A percentile compares a stretch with the other conserved stretches of the same genome.
Conservation (phyloP, 2,329 filamentous ascomycete genomes). For the Arthrobotrys sphaeroides region DNA sequence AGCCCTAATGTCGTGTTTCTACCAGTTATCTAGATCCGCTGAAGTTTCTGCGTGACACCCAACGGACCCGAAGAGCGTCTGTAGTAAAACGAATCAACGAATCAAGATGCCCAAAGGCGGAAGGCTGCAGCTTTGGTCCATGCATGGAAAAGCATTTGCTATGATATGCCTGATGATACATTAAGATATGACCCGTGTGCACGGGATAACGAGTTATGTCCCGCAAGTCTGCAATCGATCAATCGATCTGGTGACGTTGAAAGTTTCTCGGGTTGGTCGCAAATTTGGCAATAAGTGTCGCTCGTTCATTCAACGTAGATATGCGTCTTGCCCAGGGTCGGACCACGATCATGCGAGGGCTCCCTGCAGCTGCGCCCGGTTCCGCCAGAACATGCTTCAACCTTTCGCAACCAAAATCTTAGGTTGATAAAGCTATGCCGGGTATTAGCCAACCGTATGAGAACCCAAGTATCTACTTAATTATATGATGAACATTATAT, state of each 20-base stretch:
- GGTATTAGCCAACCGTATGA: neutral
- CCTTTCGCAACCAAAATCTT: too few relatives aligned
- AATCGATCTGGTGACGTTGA: neutral
- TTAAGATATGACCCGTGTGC: neutral
- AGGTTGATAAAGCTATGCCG: too few relatives aligned
- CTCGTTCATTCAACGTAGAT: too few relatives aligned
- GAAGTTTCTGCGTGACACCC: neutral
- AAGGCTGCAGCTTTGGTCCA: neutral
- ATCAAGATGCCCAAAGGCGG: neutral
- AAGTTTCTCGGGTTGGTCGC: neutral
- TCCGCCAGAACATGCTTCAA: too few relatives aligned
- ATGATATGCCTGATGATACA: neutral
- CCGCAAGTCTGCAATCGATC: too few relatives aligned
- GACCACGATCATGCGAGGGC: too few relatives aligned
- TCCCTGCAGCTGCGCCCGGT: too few relatives aligned
- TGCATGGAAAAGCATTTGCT: slow-evolving; percentile 15
- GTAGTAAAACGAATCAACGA: neutral
- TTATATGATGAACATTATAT: too few relatives aligned
- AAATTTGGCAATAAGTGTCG: too few relatives aligned
- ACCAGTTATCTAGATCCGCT: neutral
- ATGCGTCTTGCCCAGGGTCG: too few relatives aligned
- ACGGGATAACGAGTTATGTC: neutral
- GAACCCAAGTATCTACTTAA: neutral
- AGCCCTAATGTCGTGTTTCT: neutral
- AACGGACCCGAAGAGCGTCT: slow-evolving; percentile 3